Evolutionary conservation across 2,329 filamentous ascomycete genomes (phyloP), one percentile per base, ranked within the genome.

Genomic region (Esteya vermicola): DNA sequence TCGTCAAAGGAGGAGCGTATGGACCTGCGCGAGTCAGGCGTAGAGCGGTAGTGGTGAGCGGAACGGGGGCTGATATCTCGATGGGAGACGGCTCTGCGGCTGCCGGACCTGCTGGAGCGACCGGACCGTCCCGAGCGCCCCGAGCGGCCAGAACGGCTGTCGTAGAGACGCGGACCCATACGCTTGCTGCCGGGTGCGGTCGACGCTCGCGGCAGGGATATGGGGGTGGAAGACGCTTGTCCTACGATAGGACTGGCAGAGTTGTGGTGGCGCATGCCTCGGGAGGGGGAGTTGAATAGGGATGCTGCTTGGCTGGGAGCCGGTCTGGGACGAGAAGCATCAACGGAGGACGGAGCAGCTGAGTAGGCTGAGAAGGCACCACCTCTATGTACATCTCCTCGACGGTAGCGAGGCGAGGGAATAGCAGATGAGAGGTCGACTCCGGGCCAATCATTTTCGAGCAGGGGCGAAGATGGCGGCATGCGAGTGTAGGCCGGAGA

Each of bases 1-100:
- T 59, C 62, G 38, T 51, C 56, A 8, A 57, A 50, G 4, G 59
- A 61, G 36, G 51, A 57, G 33, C 52, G 53, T 39, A 51, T 60
- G 21, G 55, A 60, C 30, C 52, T 50, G 39, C 51, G 52, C 31
- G 61, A 60, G 19, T 52, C 50, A 7, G 56, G 58, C 20, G 58
- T 60, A 4, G 62, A 63, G 28, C 57, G 58, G 44, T 58, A 54
- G 38, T 50, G 50, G 41, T 53, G 56, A 22, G 54, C 54, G 22
- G 60, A 61, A 22, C 51, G 55, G 31, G 58, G 58, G 43, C 57
- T 58, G 36, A 45, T 36, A 45, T 51, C 52, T 40, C 52, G 45
- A 27, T 52, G 50, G 7, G 53, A 53, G 21, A 39, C 43, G 22
- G 49, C 49, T 35, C 49, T 51, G 34, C 52, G 54, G 42, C 52